A percentile compares a stretch with the other conserved stretches of the same genome.
Evolutionary conservation across 2,329 filamentous ascomycete species (phyloP).

Genomic region (Colletotrichum salicis): DNA sequence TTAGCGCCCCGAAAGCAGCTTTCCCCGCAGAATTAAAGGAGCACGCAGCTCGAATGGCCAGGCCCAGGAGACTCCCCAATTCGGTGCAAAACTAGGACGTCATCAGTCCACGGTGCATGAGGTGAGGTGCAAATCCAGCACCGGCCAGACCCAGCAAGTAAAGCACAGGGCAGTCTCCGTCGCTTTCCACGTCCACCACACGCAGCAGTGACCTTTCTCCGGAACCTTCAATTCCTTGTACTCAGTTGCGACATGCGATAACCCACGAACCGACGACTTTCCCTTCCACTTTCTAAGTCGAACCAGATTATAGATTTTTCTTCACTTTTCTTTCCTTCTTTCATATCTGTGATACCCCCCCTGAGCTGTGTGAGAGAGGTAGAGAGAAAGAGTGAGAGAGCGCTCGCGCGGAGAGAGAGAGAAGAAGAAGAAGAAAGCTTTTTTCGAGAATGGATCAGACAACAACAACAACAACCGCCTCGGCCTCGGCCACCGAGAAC

Average conservation of each 20-base stretch:
- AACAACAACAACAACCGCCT: constrained; percentile 22
- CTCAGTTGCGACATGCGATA: constrained; percentile 30
- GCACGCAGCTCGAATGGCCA: constrained; percentile 20
- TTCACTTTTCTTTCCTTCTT: neutral
- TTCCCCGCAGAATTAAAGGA: constrained; percentile 35
- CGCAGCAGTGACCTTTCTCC: constrained; percentile 28
- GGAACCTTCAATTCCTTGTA: constrained; percentile 2
- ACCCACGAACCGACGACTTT: neutral
- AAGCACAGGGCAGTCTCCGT: neutral
- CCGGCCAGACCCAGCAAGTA: constrained; percentile 22
- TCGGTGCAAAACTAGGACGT: constrained; percentile 34
- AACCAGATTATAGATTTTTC: neutral
- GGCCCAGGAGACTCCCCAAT: constrained; percentile 16
- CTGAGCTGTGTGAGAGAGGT: neutral
- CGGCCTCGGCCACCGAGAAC: constrained; percentile 42
- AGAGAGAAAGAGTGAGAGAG: no score
- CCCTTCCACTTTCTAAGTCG: constrained; percentile 1
- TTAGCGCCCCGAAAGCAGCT: constrained; percentile 33
- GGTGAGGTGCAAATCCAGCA: constrained; percentile 32
- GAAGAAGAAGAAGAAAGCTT: neutral
- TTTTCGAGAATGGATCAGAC: constrained; percentile 35
- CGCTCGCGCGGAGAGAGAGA: no score
- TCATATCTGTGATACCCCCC: constrained; percentile 27
- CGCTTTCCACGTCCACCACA: constrained; percentile 23
- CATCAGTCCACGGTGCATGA: constrained; percentile 18